Percentiles rank a stretch among this genome's conserved stretches.
Conservation (phyloP, 2,329 filamentous ascomycete genomes). For the Curvularia sp. region DNA sequence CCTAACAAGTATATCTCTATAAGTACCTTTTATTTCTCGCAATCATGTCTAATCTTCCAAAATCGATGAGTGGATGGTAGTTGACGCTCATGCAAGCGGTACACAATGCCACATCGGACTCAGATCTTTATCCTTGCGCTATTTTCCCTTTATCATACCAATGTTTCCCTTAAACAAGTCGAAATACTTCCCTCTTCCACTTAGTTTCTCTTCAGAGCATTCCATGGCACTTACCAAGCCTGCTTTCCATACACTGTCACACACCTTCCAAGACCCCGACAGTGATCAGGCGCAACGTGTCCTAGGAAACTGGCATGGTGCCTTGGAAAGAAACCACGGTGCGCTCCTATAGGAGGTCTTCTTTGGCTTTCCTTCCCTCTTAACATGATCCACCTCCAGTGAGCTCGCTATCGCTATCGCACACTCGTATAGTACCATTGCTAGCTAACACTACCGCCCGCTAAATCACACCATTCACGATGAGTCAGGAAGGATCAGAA, state of each 20-base stretch:
- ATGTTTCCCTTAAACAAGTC: too few species aligned
- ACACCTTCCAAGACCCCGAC: not conserved
- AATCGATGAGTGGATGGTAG: too few species aligned
- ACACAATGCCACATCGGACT: too few species aligned
- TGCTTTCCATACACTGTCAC: not conserved
- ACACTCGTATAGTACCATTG: not conserved
- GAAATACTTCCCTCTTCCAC: too few species aligned
- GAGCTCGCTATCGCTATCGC: not conserved
- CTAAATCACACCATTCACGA: not conserved
- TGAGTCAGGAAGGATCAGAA: constrained; percentile 9
- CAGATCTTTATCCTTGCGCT: not conserved
- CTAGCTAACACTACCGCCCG: not conserved
- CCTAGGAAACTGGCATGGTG: not conserved
- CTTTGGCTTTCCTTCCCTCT: not conserved
- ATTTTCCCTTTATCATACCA: not conserved
- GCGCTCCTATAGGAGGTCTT: not conserved
- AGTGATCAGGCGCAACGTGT: not conserved
- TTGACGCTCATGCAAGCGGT: too few species aligned
- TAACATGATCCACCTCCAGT: not conserved
- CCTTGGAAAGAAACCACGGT: not conserved
- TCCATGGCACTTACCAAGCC: not conserved
- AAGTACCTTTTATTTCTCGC: too few species aligned
- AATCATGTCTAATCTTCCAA: too few species aligned
- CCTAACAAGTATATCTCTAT: too few species aligned
- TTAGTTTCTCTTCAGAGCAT: not conserved